Base-by-base conservation (phyloP, 2,329 filamentous ascomycete species). In the Penicillium sp. region DNA sequence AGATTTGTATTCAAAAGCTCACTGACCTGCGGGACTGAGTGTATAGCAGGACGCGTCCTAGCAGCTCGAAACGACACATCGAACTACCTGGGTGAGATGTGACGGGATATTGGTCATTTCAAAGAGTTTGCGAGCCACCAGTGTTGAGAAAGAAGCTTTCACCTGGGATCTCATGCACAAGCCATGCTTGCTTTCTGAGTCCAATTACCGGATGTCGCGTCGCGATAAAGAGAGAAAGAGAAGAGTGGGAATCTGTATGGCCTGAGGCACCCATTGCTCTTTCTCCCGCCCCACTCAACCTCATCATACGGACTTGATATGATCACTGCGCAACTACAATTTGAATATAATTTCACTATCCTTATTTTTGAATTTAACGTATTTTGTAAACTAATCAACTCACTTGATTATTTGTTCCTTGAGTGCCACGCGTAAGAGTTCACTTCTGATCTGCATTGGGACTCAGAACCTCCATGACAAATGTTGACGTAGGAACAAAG, bases 21-120 rank as follows among this genome's bases (percentile, higher is more conserved):
- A 61, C 64, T 37, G 51, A 72, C 66, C 68, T 67, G 31, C 61
- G 63, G 24, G 48, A 33, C 66, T 66, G 51, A 11, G 60, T 66
- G 34, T 73, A 75, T 54, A 78, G 64, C 62, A 78, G 63, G 58
- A 72, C 66, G 59, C 75, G 70, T 44, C 76, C 76, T 46, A 78
- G 63, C 45, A 78, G 66, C 63, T 78, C 76, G 58, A 75, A 75
- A n/a, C 76, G 75, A 71, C 76, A 78, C 76, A 78, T 45, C 26
- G 42, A 45, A 45, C 26, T 31, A 14, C 19, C 36, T 19, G 28
- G 37, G 18, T 19, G 29, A 26, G 42, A 45, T 18, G 39, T 9
- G 14, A 18, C n/a, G 9, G 44, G 21, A 11, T 33, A 9, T 21
- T 45, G 3, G 28, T 31, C 16, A 16, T 21, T 11, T 28, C 24